Evolutionary conservation across 1,284 basidiomycete species (phyloP), one percentile per base, ranked within the genome.

Genomic region (Erythrobasidium hasegawianum): DNA sequence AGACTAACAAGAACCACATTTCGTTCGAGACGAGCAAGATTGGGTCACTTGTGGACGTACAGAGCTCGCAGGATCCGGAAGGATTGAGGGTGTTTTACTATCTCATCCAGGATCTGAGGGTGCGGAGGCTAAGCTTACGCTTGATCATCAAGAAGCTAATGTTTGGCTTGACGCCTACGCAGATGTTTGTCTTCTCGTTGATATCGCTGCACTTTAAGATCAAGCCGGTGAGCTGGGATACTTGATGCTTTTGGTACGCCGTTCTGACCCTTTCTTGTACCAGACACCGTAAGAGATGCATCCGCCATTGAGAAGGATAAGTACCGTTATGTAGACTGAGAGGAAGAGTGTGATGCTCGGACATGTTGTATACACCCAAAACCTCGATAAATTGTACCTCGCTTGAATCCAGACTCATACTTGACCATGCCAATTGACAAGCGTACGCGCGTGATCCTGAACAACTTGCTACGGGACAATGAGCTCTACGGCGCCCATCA

Each of bases 21-120:
- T 88, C 92, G 0, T 98, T 98, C 73, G 95, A 98, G 93, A 97
- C 96, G 8, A 92, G 94, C 41, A 98, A 98, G 82, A 94, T 98
- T 55, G 95, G 95, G 20, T 91, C 93, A 10, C 80, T 98, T 49
- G 90, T 95, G 49, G 95, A 98, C 73, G 94, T 98, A 50, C 90
- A 95, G 74, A 93, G 97, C 74, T 94, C 90, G 69, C 89, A 96
- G 72, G 96, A 98, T 76, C 94, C 96, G 0, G 95, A 98, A 76
- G 95, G 95, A 0, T 82, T 98, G 43, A 85, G 95, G 18, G 93
- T 97, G 54, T 97, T 98, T 80, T 98, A 98, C 58, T 98, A 98
- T 76, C 84, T 98, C 26, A 90, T 98, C 4, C 95, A 98, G 79
- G 96, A 98, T 78, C 82, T 98, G 73, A 94, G 91, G 83, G 95